Percentiles rank a stretch among this genome's conserved stretches.
These are phyloP conservation scores for Sungouiozyma intestinalis DNA, from an alignment of 805 yeast genomes.

Conservation along the genomic window DNA sequence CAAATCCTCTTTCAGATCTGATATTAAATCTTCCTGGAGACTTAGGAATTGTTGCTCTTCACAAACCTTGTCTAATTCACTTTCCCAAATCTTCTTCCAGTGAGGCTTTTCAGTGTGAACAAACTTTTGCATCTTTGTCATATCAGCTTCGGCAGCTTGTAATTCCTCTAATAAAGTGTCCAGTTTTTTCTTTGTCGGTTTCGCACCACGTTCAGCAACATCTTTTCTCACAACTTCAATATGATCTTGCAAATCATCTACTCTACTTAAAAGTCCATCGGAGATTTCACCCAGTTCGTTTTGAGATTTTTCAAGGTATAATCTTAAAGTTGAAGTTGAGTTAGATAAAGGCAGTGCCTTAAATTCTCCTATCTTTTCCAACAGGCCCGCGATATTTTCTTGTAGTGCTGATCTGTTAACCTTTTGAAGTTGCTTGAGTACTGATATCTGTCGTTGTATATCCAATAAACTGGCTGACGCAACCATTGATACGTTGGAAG, in stretches of 20 bases:
- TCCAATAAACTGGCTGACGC: conserved; percentile 25
- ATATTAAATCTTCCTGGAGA: conserved; percentile 76
- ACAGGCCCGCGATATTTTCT: conserved; percentile 34
- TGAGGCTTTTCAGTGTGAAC: conserved; percentile 63
- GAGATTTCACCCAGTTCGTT: conserved; percentile 63
- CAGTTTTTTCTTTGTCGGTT: conserved; percentile 67
- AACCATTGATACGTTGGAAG: not conserved
- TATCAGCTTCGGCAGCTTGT: conserved; percentile 40
- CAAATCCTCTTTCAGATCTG: conserved; percentile 72
- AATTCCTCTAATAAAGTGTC: conserved; percentile 58
- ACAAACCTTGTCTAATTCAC: conserved; percentile 78
- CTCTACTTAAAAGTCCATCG: conserved; percentile 60
- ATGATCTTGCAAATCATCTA: conserved; percentile 85
- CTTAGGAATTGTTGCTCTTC: conserved; percentile 91
- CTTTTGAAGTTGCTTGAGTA: conserved; percentile 46
- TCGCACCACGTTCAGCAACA: conserved; percentile 83
- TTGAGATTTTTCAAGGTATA: conserved; percentile 71
- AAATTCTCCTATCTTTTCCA: conserved; percentile 40
- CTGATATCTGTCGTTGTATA: conserved; percentile 48
- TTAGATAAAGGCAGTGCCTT: conserved; percentile 37
- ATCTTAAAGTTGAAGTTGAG: conserved; percentile 27
- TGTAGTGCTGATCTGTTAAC: conserved; percentile 35
- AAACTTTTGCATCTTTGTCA: conserved; percentile 47
- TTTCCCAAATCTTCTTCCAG: conserved; percentile 90
- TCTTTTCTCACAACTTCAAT: conserved; percentile 85